Conservation (phyloP, 2,329 filamentous ascomycete species). For the Monilinia fructigena region DNA sequence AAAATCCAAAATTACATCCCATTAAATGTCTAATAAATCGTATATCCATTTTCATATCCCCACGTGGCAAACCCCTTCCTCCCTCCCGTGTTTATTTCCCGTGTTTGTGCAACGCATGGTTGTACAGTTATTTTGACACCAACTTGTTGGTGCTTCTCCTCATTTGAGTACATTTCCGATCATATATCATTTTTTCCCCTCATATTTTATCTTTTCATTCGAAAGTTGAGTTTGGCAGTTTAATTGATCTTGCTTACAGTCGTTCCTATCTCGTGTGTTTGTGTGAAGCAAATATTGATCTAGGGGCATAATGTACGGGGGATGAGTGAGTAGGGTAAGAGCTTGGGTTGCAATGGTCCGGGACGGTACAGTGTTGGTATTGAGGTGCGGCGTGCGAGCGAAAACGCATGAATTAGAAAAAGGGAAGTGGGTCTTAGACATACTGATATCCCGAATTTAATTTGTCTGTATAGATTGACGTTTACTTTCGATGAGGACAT, state of each 20-base stretch:
- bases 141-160: neutral
- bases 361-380: neutral
- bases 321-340: neutral
- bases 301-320: neutral
- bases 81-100: neutral
- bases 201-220: neutral
- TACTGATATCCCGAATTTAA: too few species aligned
- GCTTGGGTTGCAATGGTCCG: neutral
- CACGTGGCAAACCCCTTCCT: conserved; percentile 4
- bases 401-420: neutral
- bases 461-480: neutral
- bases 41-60: neutral
- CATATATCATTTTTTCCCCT: conserved; percentile 5
- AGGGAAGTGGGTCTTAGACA: neutral
- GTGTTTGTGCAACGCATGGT: conserved; percentile 3
- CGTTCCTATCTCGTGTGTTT: neutral
- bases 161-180: neutral
- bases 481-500: neutral
- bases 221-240: too few species aligned
- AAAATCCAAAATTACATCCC: neutral
- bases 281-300: neutral
- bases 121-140: conserved; percentile 5
- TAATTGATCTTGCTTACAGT: conserved; percentile 4
- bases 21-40: neutral
- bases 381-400: neutral